phyloP scores from a whole-genome alignment of 805 yeast species.

The Yamadazyma olivae region DNA sequence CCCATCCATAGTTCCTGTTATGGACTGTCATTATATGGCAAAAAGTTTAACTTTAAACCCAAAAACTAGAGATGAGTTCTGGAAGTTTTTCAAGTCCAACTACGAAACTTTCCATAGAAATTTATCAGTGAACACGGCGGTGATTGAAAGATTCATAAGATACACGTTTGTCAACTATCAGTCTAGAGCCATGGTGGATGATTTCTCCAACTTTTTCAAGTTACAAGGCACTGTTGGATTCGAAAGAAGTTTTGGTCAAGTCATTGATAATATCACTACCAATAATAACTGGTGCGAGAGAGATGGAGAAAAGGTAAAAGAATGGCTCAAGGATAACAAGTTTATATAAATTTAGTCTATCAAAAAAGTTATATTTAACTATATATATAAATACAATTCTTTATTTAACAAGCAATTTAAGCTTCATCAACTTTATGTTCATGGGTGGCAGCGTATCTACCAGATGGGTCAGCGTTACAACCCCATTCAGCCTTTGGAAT shows the following conservation, averaged over 20 bases:
- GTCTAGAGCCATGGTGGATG: conserved; percentile 28
- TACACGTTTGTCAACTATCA: conserved; percentile 38
- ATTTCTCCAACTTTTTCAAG: conserved; percentile 27
- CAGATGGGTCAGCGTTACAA: conserved; percentile 97
- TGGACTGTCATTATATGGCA: conserved; percentile 58
- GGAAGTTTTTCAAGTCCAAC: conserved; percentile 49
- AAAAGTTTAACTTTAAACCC: conserved; percentile 46
- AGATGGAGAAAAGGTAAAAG: conserved; percentile 38
- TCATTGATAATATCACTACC: conserved; percentile 51
- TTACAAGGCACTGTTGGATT: conserved; percentile 41
- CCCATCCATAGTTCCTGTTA: conserved; percentile 45
- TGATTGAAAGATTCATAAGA: conserved; percentile 46
- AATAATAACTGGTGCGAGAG: conserved; percentile 50
- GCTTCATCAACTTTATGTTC: conserved; percentile 44
- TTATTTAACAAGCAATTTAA: too few species aligned
- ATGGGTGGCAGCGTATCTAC: conserved; percentile 92
- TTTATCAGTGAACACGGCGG: conserved; percentile 49
- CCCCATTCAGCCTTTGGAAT: conserved; percentile 99
- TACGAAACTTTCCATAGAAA: conserved; percentile 42
- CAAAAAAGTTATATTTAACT: too few species aligned
- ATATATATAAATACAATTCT: too few species aligned
- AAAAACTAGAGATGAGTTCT: conserved; percentile 39
- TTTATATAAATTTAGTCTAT: background rate
- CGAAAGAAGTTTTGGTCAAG: conserved; percentile 55
- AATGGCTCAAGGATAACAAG: conserved; percentile 26